These are phyloP conservation scores for Neospermospora avenae DNA, from an alignment of 2,329 filamentous ascomycete genomes.

Conservation along the genomic window DNA sequence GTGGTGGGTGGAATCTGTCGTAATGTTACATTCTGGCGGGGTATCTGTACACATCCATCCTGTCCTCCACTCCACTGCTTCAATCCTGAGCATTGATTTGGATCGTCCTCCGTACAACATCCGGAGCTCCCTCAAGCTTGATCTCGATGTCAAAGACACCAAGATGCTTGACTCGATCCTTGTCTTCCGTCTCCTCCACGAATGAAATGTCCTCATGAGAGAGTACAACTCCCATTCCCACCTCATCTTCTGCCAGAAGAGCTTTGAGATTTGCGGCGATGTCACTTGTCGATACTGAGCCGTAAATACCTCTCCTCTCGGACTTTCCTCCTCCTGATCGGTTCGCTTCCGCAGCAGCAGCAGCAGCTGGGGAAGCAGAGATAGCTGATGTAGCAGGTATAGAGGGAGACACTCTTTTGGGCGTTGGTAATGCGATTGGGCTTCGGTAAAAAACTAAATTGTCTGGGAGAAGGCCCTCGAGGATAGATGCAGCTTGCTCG, in stretches of 20 bases:
- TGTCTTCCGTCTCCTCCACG: conserved; percentile 37
- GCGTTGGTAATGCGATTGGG: conserved; percentile 34
- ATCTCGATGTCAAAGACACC: conserved; percentile 52
- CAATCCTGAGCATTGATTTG: conserved; percentile 40
- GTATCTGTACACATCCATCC: conserved; percentile 19
- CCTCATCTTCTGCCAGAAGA: conserved; percentile 47
- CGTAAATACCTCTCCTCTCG: conserved; percentile 40
- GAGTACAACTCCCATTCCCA: conserved; percentile 48
- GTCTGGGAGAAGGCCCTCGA: conserved; percentile 29
- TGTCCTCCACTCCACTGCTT: conserved; percentile 1
- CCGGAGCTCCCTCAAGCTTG: conserved; percentile 44
- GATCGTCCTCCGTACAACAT: conserved; percentile 40
- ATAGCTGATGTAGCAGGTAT: conserved; percentile 35
- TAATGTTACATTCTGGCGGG: conserved; percentile 20
- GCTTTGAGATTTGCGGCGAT: conserved; percentile 46
- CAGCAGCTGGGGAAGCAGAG: conserved; percentile 36
- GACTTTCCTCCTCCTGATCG: conserved; percentile 18
- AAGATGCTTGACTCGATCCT: conserved; percentile 48
- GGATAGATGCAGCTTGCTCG: conserved; percentile 22
- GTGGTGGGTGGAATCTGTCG: conserved; percentile 6
- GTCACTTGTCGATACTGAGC: conserved; percentile 52
- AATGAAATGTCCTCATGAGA: conserved; percentile 49
- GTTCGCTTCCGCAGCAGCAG: conserved; percentile 36
- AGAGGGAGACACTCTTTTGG: conserved; percentile 34
- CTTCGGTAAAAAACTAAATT: conserved; percentile 32